phyloP scores from a whole-genome alignment of 352 stramenopile species.

The Phytopythium ostracodes region DNA sequence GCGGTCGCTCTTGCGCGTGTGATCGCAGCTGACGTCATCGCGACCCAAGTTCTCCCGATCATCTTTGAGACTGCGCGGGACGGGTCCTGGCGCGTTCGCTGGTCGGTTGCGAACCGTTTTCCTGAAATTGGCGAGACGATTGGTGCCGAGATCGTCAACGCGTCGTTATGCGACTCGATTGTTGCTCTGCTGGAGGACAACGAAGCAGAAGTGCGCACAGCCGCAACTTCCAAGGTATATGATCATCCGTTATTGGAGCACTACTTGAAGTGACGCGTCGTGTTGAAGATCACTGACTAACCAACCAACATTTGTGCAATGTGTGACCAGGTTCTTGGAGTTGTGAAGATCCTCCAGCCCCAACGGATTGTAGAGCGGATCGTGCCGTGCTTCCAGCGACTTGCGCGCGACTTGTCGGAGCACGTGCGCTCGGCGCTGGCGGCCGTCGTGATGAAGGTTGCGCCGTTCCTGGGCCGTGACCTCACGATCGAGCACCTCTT shows the following conservation, averaged over 20 bases:
- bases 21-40: constrained; percentile 61
- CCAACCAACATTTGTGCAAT: neutral
- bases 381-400: constrained; percentile 85
- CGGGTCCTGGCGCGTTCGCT: constrained; percentile 98
- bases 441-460: constrained; percentile 94
- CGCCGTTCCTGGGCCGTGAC: constrained; percentile 90
- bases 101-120: constrained; percentile 97
- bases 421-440: constrained; percentile 96
- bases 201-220: constrained; percentile 95
- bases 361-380: constrained; percentile 70
- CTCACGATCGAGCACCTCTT: constrained; percentile 94
- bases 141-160: constrained; percentile 59
- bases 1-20: constrained; percentile 93
- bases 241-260: constrained; percentile 10
- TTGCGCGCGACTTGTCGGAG: constrained; percentile 96
- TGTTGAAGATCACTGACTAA: neutral
- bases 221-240: constrained; percentile 90
- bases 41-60: constrained; percentile 84
- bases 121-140: constrained; percentile 90
- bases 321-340: constrained; percentile 28
- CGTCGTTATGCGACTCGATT: constrained; percentile 83
- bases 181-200: constrained; percentile 95
- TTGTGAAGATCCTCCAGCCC: constrained; percentile 50
- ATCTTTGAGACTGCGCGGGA: constrained; percentile 92
- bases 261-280: neutral